phyloP scores from a whole-genome alignment of 768 basidiomycete species.

The Panus rudis region DNA sequence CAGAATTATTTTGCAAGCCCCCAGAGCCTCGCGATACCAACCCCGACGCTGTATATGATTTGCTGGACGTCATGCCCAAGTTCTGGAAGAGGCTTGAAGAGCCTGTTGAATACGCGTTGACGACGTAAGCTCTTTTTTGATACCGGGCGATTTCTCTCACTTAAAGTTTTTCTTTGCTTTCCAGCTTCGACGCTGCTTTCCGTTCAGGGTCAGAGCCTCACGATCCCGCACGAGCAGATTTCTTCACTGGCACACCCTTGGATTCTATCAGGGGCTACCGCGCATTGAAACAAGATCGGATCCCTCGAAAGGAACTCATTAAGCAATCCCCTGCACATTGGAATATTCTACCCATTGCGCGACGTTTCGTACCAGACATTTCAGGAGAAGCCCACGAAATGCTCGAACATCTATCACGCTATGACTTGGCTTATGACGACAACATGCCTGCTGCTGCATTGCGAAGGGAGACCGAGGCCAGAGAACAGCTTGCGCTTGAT shows the following conservation, averaged over 20 bases:
- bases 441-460: constrained; percentile 33
- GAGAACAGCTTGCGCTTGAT: constrained; percentile 58
- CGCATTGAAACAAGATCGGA: constrained; percentile 40
- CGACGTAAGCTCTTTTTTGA: constrained; percentile 37
- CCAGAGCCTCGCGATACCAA: too few species aligned
- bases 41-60: constrained; percentile 34
- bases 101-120: constrained; percentile 48
- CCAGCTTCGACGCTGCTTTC: constrained; percentile 59
- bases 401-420: constrained; percentile 33
- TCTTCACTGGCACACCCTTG: constrained; percentile 48
- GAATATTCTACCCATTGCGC: constrained; percentile 40
- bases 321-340: constrained; percentile 47
- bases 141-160: background rate
- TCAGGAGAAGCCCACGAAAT: constrained; percentile 28
- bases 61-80: constrained; percentile 45
- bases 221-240: constrained; percentile 42
- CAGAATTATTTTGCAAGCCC: too few species aligned
- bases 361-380: constrained; percentile 33
- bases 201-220: constrained; percentile 43
- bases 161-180: constrained; percentile 1
- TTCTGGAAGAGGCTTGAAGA: constrained; percentile 50
- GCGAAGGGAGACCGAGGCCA: constrained; percentile 45
- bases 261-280: constrained; percentile 47
- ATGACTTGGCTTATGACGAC: constrained; percentile 34
- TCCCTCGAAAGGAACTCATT: constrained; percentile 33